Evolutionary conservation across 1,284 basidiomycete genomes (phyloP).

Genomic region (Cryptococcus neoformans): DNA sequence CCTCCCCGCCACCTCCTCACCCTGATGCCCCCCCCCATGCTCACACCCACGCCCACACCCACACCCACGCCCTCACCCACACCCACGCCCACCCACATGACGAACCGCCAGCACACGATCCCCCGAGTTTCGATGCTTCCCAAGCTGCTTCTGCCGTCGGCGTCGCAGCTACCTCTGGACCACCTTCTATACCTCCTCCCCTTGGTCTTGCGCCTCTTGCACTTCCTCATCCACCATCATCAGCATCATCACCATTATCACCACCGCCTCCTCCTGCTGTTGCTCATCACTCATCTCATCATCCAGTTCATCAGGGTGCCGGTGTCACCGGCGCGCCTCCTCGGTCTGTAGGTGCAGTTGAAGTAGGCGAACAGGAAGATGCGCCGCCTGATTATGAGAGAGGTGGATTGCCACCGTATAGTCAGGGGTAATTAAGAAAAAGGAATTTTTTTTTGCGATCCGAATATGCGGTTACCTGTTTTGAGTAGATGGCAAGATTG

Average conservation of each 20-base stretch:
- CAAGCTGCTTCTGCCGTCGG: constrained; percentile 42
- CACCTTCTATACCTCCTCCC: background rate
- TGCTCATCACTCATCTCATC: too few species aligned
- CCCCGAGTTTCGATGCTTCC: constrained; percentile 43
- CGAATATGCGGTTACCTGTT: too few species aligned
- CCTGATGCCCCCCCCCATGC: background rate
- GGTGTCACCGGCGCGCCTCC: background rate
- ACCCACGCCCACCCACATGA: constrained; percentile 1
- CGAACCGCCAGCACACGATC: constrained; percentile 19
- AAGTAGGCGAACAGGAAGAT: constrained; percentile 5
- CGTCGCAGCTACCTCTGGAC: constrained; percentile 9
- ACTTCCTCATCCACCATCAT: background rate
- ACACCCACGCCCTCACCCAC: background rate
- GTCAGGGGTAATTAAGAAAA: background rate
- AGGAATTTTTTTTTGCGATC: too few species aligned
- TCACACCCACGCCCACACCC: constrained; percentile 3
- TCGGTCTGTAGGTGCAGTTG: constrained; percentile 5
- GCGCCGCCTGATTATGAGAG: constrained; percentile 18
- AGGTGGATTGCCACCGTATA: constrained; percentile 19
- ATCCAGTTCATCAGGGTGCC: too few species aligned
- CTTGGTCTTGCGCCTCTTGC: too few species aligned
- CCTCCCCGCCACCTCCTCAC: constrained; percentile 1
- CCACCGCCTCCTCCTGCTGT: too few species aligned
- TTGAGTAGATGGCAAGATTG: too few species aligned
- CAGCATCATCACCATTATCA: background rate